phyloP scores from a whole-genome alignment of 2,329 filamentous ascomycete species.

The Botrytis hyacinthi region DNA sequence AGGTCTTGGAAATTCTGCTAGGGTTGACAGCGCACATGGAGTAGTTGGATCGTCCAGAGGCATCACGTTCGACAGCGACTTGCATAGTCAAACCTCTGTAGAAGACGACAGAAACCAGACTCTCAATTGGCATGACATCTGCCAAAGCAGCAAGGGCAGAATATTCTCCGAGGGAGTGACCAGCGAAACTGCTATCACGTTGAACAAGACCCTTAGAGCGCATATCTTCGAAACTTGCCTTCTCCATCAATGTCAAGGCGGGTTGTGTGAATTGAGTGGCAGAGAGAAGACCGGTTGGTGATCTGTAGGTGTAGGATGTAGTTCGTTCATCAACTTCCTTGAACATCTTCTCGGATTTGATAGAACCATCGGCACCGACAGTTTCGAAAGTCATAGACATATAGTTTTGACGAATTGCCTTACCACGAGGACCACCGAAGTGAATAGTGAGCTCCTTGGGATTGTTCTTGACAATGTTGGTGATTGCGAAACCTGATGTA shows the following conservation, averaged over 20 bases:
- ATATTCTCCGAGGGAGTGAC: conserved; percentile 97
- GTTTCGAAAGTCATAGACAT: conserved; percentile 99
- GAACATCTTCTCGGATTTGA: conserved; percentile 99
- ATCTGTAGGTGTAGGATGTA: conserved; percentile 94
- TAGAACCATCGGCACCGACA: conserved; percentile 83
- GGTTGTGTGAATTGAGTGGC: conserved; percentile 99
- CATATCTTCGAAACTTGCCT: conserved; percentile 99
- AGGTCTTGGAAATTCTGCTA: conserved; percentile 95
- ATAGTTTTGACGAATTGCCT: conserved; percentile 97
- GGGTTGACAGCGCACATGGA: conserved; percentile 99
- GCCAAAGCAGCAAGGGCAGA: conserved; percentile 93
- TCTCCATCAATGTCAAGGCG: conserved; percentile 97
- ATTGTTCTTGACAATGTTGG: conserved; percentile 99
- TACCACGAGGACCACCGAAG: conserved; percentile 94
- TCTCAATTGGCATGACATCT: conserved; percentile 99
- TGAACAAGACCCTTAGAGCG: conserved; percentile 94
- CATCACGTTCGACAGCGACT: conserved; percentile 96
- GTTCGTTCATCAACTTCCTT: conserved; percentile 94
- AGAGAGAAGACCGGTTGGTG: conserved; percentile 88
- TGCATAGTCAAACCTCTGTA: conserved; percentile 99
- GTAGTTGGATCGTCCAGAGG: conserved; percentile 91
- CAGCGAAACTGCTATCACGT: conserved; percentile 93
- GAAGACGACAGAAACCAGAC: conserved; percentile 96
- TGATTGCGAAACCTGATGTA: conserved; percentile 79
- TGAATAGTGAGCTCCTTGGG: conserved; percentile 98